Conservation (phyloP, 1,284 basidiomycete genomes). For the Phellinidium pouzarii region DNA sequence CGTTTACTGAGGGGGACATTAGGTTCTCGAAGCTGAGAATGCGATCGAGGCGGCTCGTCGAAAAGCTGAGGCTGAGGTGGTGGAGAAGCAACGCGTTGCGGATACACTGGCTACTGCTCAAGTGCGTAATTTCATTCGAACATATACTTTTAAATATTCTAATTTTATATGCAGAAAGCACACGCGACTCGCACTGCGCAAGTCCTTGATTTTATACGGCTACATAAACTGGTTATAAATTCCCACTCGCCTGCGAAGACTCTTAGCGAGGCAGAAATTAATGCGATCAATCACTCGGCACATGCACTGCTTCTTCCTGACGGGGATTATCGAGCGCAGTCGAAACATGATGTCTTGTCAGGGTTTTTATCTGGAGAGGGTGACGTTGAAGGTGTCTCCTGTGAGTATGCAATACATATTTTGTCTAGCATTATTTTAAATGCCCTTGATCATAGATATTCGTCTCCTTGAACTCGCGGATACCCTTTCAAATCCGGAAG, state of each 20-base stretch:
- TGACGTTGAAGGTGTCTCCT: slow-evolving; percentile 50
- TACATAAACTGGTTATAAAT: slow-evolving; percentile 51
- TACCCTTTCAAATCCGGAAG: slow-evolving; percentile 45
- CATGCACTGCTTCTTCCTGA: slow-evolving; percentile 51
- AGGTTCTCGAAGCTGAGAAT: slow-evolving; percentile 62
- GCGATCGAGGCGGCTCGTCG: slow-evolving; percentile 47
- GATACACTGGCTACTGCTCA: slow-evolving; percentile 53
- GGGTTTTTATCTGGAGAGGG: slow-evolving; percentile 51
- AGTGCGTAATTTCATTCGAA: slow-evolving; percentile 36
- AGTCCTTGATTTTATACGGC: slow-evolving; percentile 57
- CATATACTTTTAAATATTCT: neutral
- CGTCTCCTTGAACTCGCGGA: slow-evolving; percentile 52
- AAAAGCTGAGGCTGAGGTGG: slow-evolving; percentile 46
- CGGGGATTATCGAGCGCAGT: too few relatives aligned
- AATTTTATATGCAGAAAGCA: slow-evolving; percentile 30
- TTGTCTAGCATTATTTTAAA: neutral
- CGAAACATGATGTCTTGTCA: slow-evolving; percentile 43
- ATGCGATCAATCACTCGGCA: slow-evolving; percentile 44
- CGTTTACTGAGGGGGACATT: slow-evolving; percentile 10
- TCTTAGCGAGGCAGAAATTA: slow-evolving; percentile 43
- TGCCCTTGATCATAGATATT: slow-evolving; percentile 35
- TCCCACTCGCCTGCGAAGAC: slow-evolving; percentile 39
- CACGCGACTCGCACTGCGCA: slow-evolving; percentile 38
- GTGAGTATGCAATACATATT: slow-evolving; percentile 34
- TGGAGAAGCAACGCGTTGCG: slow-evolving; percentile 45